Conservation (phyloP, 2,329 filamentous ascomycete species). For the Aspergillus nomiae region DNA sequence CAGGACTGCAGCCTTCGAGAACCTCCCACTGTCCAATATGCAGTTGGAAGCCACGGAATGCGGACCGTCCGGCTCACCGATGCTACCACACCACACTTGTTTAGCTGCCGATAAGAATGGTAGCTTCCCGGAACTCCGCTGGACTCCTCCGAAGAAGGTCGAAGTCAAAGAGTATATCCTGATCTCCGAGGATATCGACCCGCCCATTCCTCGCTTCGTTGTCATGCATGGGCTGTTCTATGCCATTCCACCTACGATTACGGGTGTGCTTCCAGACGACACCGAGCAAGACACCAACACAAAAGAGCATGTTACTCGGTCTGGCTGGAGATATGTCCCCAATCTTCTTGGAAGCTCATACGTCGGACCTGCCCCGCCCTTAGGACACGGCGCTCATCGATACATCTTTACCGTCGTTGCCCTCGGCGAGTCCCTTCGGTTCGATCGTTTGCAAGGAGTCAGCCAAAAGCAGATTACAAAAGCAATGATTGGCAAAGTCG, state of each 20-base stretch:
- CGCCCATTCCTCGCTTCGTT: slow-evolving; percentile 26
- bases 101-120: not conserved
- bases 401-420: slow-evolving; percentile 37
- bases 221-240: slow-evolving; percentile 32
- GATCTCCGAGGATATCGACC: slow-evolving; percentile 34
- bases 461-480: slow-evolving; percentile 30
- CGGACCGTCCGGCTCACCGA: not conserved
- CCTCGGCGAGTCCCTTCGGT: slow-evolving; percentile 26
- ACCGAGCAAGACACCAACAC: slow-evolving; percentile 14
- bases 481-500: slow-evolving; percentile 31
- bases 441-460: slow-evolving; percentile 19
- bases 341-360: slow-evolving; percentile 28
- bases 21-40: not conserved
- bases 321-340: slow-evolving; percentile 33
- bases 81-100: not conserved
- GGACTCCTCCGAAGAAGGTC: not conserved
- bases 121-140: not conserved
- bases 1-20: not conserved
- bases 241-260: slow-evolving; percentile 28
- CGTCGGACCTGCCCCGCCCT: slow-evolving; percentile 27
- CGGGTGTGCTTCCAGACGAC: slow-evolving; percentile 18
- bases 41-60: not conserved
- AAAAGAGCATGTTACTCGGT: slow-evolving; percentile 21
- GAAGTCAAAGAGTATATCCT: slow-evolving; percentile 23
- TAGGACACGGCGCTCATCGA: slow-evolving; percentile 35